Percentiles rank a stretch among this genome's conserved stretches.
phyloP scores from a whole-genome alignment of 179 eudicot genomes.

The Sideroxylon spinosum region DNA sequence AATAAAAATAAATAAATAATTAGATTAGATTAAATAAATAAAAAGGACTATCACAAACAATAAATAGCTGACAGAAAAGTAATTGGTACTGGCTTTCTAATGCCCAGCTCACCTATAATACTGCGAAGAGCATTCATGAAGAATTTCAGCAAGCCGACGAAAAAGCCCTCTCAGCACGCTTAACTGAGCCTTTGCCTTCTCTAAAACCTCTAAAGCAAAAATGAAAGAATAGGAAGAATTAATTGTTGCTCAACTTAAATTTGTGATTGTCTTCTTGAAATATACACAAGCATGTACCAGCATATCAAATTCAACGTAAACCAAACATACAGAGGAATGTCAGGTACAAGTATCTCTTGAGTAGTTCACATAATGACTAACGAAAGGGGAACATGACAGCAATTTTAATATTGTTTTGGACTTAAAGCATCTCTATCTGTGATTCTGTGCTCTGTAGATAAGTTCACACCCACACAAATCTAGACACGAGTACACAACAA shows the following conservation, averaged over 20 bases:
- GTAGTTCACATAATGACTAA: not conserved
- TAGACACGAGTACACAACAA: too few relatives aligned
- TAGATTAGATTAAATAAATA: too few relatives aligned
- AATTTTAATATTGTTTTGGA: too few relatives aligned
- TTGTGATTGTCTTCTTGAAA: not conserved
- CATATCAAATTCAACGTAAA: too few relatives aligned
- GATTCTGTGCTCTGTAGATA: too few relatives aligned
- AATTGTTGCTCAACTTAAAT: not conserved
- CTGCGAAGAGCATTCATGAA: constrained; percentile 73
- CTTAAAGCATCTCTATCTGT: too few relatives aligned
- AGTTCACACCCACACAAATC: too few relatives aligned
- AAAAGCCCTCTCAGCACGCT: constrained; percentile 53
- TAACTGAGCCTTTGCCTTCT: constrained; percentile 68
- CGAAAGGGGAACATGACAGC: too few relatives aligned
- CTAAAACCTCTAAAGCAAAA: constrained; percentile 59
- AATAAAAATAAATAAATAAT: too few relatives aligned
- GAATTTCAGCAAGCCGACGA: constrained; percentile 62
- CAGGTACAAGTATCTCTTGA: not conserved
- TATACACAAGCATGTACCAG: not conserved
- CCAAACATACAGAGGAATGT: too few relatives aligned
- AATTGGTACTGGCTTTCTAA: not conserved
- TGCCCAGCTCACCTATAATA: constrained; percentile 62
- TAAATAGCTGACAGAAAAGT: constrained; percentile 2
- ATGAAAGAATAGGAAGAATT: not conserved
- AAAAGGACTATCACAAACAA: not conserved